Evolutionary conservation across 176 grass and related monocot genomes (phyloP), one percentile per base, ranked within the genome.

Genomic region (Phyllostachys edulis): DNA sequence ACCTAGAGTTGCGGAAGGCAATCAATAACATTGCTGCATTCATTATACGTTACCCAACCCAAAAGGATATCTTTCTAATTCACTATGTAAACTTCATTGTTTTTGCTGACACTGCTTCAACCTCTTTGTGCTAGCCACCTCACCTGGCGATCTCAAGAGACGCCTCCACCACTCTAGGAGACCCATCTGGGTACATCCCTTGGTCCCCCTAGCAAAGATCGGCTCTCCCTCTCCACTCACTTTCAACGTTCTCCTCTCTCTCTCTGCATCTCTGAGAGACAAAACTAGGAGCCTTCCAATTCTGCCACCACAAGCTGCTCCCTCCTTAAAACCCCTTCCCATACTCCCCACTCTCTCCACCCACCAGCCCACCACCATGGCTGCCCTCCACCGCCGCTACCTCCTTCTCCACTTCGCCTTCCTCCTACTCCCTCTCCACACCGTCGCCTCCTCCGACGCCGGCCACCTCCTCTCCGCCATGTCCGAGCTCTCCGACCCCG

Each of bases 391-490:
- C 27, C 60, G 36, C 75, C 36, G 71, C 49, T 32, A 77, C 47
- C 44, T 54, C 51, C 51, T 75, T 77, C 70, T 94, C 54, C 11
- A 49, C 29, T 6, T 57, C 1, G 9, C 1, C 23, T 41, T 63
- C 69, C 40, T 73, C 56, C 24, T 90, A 18, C 77, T 69, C 47
- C 56, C 11, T 8, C 54, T 79, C 10, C 57, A 54, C 1, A 9
- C 85, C 24, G 77, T 63, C 5, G 40, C 75, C 14, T 90, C 73
- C 63, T 85, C 80, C 42, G 90, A 98, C 38, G 74, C 85, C n/a
- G 40, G 50, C 0, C 38, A 50, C 70, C 91, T 98, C 72, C 77
- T 95, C 21, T 36, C 56, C 13, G 87, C 85, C 42, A 95, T 70
- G 83, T 13, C 36, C 37, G 50, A 41, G 8, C 80, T 98, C 5